Base-by-base conservation (phyloP, 2,329 filamentous ascomycete species). In the Aureobasidium sp. region DNA sequence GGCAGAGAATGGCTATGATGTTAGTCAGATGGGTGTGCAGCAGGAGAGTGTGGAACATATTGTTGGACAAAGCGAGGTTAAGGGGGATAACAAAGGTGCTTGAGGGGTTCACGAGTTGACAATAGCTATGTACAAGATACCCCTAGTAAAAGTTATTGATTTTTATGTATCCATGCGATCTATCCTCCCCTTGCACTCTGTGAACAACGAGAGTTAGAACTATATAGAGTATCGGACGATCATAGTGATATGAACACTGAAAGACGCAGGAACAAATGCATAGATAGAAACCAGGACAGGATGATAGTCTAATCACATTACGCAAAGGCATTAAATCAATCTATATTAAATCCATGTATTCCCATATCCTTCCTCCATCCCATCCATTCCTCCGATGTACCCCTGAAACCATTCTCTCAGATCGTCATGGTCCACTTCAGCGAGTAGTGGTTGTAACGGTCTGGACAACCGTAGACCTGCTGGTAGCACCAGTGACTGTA, bases 1-100 rank as follows among this genome's bases (percentile, higher is more conserved):
- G 14, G 80, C 85, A 69, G 77, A 76, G 29, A 80, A 93, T 63
- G 91, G 91, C 3, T 96, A 88, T 76, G 91, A 96, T 71, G 87
- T 69, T 11, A 68, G 56, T 15, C 62, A 67, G 64, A 69, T 73
- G 69, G 71, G 71, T 17, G 50, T 62, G 54, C 48, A 60, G 19
- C 45, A 35, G 31, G 61, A 60, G 17, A 62, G 61, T 39, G 29
- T 22, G 44, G 64, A 65, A 29, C 40, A 42, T 12, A 63, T 65
- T 24, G 62, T 65, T 19, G 49, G 58, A 5, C 33, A 60, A 22
- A 15, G 5, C 15, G 42, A 37, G n/a, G 29, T 17, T 14, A 35
- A 50, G 9, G 9, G 31, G 31, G 31, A 33, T 12, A 33, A 12
- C 31, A 33, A 33, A 12, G 31, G 31, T 33, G 31, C 31, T 33